Evolutionary conservation across 345 rosid species (phyloP), one percentile per base, ranked within the genome.

Genomic region (Conringia planisiliqua): DNA sequence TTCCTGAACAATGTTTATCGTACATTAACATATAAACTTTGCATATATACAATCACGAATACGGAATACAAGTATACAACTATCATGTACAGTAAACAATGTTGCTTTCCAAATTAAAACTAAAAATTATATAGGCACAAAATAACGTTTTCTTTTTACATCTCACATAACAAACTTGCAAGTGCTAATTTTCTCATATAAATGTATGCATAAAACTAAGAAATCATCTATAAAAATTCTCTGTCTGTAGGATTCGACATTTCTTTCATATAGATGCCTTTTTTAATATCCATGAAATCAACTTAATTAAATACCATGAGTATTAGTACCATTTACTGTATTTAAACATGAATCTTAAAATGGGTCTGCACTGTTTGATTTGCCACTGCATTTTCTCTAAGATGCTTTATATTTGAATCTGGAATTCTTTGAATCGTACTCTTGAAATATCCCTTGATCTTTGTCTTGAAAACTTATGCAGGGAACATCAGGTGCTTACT

Each of bases 401-500:
- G 1, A n/a, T 64, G 17, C n/a, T n/a, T n/a, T n/a, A n/a, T n/a
- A n/a, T n/a, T n/a, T 64, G 10, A 64, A 30, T 29, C n/a, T 30
- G 27, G 30, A 30, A 11, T 33, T 32, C 30, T 48, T 32, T 4
- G 29, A 43, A 2, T 18, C 4, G 1, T 47, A 17, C 22, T 16
- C 40, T 29, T 56, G 16, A 59, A 4, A 30, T 59, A 6, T 60
- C 0, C 4, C 5, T 36, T 4, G 9, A 24, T 4, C 8, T 46
- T 8, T 33, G 7, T 55, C n/a, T n/a, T n/a, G n/a, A n/a, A 54
- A 50, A 57, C 24, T 32, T 61, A 3, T 18, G 61, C 84, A 89
- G 95, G 91, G 84, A 69, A 79, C 56, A 55, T 89, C 95, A 10
- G 93, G 95, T 36, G 79, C 52, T 16, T 87, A 89, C 83, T 94